Conservation (phyloP, 352 stramenopile genomes). For the Globisporangium megalacanthum region DNA sequence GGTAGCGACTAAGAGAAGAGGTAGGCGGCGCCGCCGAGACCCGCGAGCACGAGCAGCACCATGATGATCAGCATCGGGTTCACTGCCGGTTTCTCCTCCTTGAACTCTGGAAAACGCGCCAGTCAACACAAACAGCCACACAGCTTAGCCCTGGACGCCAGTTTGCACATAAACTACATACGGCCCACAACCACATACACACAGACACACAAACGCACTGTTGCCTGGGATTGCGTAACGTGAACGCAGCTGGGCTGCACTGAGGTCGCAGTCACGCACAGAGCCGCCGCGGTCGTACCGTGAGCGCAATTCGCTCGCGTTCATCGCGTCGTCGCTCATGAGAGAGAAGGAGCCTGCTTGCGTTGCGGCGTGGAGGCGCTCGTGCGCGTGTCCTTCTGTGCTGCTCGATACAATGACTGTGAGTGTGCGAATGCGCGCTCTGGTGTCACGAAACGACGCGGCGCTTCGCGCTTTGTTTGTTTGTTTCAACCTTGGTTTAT, state of each 20-base stretch:
- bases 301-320: conserved; percentile 57
- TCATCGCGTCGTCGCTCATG: conserved; percentile 59
- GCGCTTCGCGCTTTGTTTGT: too few species aligned
- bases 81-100: conserved; percentile 44
- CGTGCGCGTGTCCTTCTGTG: background rate
- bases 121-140: background rate
- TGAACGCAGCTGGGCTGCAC: conserved; percentile 64
- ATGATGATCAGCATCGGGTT: conserved; percentile 47
- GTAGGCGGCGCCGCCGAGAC: conserved; percentile 50
- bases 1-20: conserved; percentile 28
- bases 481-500: background rate
- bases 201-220: conserved; percentile 39
- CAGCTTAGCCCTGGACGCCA: too few species aligned
- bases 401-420: background rate
- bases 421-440: background rate
- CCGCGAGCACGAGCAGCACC: conserved; percentile 38
- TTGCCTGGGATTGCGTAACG: conserved; percentile 78
- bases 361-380: background rate
- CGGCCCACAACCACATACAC: background rate
- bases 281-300: conserved; percentile 70
- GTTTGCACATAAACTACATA: background rate
- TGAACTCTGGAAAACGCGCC: conserved; percentile 39
- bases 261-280: conserved; percentile 73
- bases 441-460: background rate
- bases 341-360: background rate